Base-by-base conservation (phyloP, 2,329 filamentous ascomycete genomes). In the Bertia moriformis region DNA sequence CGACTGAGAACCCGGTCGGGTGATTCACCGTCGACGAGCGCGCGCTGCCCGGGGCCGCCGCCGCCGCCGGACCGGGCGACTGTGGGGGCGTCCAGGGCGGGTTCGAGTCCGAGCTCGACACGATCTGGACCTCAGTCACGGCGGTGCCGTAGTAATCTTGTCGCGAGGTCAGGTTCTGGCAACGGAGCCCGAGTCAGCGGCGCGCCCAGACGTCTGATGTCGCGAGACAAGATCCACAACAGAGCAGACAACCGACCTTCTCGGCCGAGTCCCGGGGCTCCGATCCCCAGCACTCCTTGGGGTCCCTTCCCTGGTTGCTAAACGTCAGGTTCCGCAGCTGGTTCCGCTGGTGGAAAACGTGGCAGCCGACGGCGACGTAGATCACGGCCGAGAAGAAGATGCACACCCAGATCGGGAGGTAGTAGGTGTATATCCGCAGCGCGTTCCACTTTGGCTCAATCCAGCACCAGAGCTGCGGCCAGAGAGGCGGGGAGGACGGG, bases 371-470 rank as follows among this genome's bases (percentile, higher is more conserved):
- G 19, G 71, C 56, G 15, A 67, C 54, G 45, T 77, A 76, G 41
- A 74, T 71, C 38, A 69, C 41, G 14, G 66, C 54, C 0, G 71
- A 75, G 12, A 71, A 55, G 36, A 65, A 52, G 39, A 73, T 74
- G 50, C 71, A 77, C 10, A 69, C 59, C 71, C 71, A 76, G 37
- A 76, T 71, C 3, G 73, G 67, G 44, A 76, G 60, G 49, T 77
- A 77, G 51, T 76, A 77, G 4, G 69, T 69, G 47, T 68, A 75
- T 33, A 77, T 75, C 20, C 72, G 69, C 13, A 76, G 59, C 30
- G 62, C 59, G 45, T 69, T 69, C 67, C 67, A 74, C 22, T 61
- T 55, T 22, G 57, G 56, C 41, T 63, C 64, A 35, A 77, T 73
- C 72, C 72, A 77, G 51, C 71, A 77, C 72, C 72, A 77, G 17